Evolutionary conservation across 2,329 filamentous ascomycete genomes (phyloP), one percentile per base, ranked within the genome.

Genomic region (Fusarium anthophilum): DNA sequence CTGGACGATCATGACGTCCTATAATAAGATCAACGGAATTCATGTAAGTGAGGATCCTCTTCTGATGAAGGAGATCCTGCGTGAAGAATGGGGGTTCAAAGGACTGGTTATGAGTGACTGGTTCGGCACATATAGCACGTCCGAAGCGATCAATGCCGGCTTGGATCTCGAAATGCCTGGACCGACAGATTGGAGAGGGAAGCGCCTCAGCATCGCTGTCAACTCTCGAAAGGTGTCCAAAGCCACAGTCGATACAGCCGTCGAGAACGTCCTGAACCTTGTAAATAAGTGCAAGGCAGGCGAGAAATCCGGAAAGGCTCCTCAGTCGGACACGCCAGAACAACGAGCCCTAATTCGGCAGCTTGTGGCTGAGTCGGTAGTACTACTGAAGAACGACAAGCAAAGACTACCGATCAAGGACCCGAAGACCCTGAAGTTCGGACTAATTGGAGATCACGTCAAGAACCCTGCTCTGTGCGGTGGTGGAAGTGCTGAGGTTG

Each of bases 11-110:
- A 80, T 79, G 77, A 76, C 73, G 2, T 69, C 75, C 5, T 79
- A 79, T 9, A 81, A 70, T 78, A 80, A 68, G 61, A 79, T 87
- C 58, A 87, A 87, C 68, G 85, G 85, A 0, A 44, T 78, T 63
- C 73, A 81, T 59, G 66, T 80, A 60, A 78, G 73, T 8, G 74
- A 75, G 6, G 68, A 77, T 20, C 63, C 72, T 24, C 63, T 71
- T 2, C 48, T 80, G 5, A 26, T 79, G 22, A 68, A 65, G 5
- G 44, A 81, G 18, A 81, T 85, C 4, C 69, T 85, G 20, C 79
- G 84, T 4, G 32, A 75, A 9, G 72, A 75, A 3, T 75, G 72
- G 72, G 72, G 72, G 2, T 75, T 73, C 39, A 67, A 73, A 5
- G 72, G 72, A 2, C 72, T 75, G 5, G 61, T 75, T 0, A 75